Evolutionary conservation across 2,329 filamentous ascomycete species (phyloP), one percentile per base, ranked within the genome.

Genomic region (Botryotinia convoluta): DNA sequence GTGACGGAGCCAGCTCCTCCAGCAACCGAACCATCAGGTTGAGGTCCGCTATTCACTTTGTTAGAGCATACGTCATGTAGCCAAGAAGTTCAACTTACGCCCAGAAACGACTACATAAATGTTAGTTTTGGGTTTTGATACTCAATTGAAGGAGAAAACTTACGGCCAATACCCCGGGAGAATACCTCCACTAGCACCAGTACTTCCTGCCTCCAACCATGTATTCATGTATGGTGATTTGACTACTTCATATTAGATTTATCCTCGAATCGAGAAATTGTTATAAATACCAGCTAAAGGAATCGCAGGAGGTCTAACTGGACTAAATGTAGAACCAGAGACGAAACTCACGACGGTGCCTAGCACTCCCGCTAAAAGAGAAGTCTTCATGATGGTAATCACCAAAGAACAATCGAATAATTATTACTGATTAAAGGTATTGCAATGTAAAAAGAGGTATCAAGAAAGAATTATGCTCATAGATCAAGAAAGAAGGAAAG

Each of bases 181-280:
- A 74, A 91, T 87, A 1, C 91, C 91, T 59, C 90, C 89, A 78
- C 90, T 88, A 7, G 87, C 87, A 42, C 87, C 88, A 80, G 89
- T 85, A 51, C 84, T 88, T 2, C 90, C 90, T 16, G 86, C 89
- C 74, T 88, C 83, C 42, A 92, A 84, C 92, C 92, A 94, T n/a
- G 90, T 88, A 79, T 88, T 93, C 63, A 95, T 83, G 77, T 95
- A 95, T 0, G 93, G 93, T 22, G 90, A 91, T 75, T 88, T 89
- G 57, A 95, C 78, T 79, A 29, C 5, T 42, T 22, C 26, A 44
- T 20, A 3, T 72, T 35, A 72, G 71, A 54, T 22, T 4, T 8
- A 51, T 32, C 60, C 20, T 72, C 20, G 10, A 22, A 10, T 20
- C 1, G 42, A 35, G 5, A 32, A 8, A 8, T 20, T 18, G 18